phyloP scores from a whole-genome alignment of 1,284 basidiomycete species.

The Heterobasidion irregulare region DNA sequence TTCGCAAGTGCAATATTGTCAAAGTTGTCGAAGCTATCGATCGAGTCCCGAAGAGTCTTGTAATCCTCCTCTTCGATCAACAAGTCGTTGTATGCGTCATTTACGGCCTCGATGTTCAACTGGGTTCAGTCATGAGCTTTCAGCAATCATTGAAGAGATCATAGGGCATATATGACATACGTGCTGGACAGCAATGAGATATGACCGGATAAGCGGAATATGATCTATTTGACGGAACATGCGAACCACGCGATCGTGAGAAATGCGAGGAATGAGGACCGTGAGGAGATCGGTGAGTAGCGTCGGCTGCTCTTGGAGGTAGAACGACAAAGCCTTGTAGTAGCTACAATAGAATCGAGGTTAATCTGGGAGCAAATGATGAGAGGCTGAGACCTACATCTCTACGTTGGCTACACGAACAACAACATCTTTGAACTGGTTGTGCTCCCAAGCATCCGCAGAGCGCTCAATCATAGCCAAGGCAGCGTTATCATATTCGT shows the following conservation, averaged over 20 bases:
- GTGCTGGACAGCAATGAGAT: conserved; percentile 95
- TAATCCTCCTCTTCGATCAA: conserved; percentile 99
- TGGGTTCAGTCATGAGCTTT: conserved; percentile 21
- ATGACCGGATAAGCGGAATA: conserved; percentile 90
- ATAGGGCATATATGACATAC: conserved; percentile 26
- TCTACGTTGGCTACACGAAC: conserved; percentile 97
- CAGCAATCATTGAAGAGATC: neutral
- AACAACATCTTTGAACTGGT: conserved; percentile 95
- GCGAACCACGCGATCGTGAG: conserved; percentile 90
- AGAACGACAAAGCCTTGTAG: conserved; percentile 85
- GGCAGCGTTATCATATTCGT: conserved; percentile 94
- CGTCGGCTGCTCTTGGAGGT: conserved; percentile 89
- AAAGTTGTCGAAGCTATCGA: conserved; percentile 98
- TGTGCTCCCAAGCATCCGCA: conserved; percentile 97
- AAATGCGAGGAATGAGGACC: conserved; percentile 88
- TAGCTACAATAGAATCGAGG: conserved; percentile 40
- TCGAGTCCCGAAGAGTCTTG: conserved; percentile 91
- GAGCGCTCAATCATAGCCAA: conserved; percentile 97
- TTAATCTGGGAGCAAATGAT: neutral
- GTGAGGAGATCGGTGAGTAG: conserved; percentile 91
- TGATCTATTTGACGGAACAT: conserved; percentile 96
- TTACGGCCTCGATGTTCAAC: conserved; percentile 95
- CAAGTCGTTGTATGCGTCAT: conserved; percentile 95
- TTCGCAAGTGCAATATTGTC: conserved; percentile 86
- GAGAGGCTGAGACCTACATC: conserved; percentile 52